Evolutionary conservation across 805 yeast species (phyloP).

Genomic region (Ogataea methanolica): DNA sequence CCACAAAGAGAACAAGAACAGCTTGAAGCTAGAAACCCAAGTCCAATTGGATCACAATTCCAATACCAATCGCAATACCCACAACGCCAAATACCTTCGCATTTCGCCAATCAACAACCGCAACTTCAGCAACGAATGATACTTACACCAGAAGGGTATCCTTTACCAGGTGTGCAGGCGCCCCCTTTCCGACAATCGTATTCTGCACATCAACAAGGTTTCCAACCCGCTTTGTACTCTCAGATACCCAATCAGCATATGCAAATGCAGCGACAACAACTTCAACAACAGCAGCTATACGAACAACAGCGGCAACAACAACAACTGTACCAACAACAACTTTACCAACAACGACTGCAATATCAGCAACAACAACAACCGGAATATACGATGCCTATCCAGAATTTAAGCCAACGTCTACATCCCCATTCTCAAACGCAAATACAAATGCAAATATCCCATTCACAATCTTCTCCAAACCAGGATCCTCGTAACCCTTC

Average conservation of each 20-base stretch:
- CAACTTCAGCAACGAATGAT: too few relatives aligned
- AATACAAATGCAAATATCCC: not conserved
- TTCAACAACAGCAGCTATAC: not conserved
- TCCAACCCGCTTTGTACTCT: not conserved
- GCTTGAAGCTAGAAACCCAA: not conserved
- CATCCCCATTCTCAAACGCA: not conserved
- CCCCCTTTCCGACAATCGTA: not conserved
- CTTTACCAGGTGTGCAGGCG: too few relatives aligned
- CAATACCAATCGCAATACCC: not conserved
- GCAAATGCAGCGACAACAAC: not conserved
- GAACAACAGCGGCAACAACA: slow-evolving; percentile 1
- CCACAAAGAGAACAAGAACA: not conserved
- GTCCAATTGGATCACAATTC: not conserved
- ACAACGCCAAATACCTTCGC: too few relatives aligned
- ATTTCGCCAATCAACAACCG: too few relatives aligned
- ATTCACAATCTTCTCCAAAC: not conserved
- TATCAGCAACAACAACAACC: not conserved
- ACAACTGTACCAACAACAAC: not conserved
- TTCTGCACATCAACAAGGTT: not conserved
- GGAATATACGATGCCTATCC: too few relatives aligned
- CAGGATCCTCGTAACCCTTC: not conserved
- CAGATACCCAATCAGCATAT: not conserved
- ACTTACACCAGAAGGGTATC: too few relatives aligned
- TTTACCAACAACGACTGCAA: not conserved
- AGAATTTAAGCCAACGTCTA: too few relatives aligned